Evolutionary conservation across 306 rosid species (phyloP).

Genomic region (Fragaria vesca): DNA sequence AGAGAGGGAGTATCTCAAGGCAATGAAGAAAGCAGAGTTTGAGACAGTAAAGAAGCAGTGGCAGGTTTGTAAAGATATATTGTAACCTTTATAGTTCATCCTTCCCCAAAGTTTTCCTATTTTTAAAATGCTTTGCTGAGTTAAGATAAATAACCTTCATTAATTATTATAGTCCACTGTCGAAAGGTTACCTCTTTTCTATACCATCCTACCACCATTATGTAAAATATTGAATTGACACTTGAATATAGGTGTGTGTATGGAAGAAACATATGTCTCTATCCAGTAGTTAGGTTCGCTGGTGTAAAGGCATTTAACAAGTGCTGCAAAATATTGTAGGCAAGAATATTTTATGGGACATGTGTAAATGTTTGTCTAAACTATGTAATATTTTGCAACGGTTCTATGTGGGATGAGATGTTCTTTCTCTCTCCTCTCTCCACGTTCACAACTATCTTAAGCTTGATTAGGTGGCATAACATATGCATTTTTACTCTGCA

Average conservation of each 20-base stretch:
- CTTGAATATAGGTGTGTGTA: background rate
- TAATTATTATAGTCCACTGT: background rate
- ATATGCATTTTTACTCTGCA: conserved; percentile 34
- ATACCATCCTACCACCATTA: background rate
- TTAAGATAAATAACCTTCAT: background rate
- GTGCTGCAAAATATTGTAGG: background rate
- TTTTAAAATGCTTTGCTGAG: background rate
- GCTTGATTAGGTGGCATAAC: conserved; percentile 18
- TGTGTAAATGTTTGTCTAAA: background rate
- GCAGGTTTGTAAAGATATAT: conserved; percentile 65
- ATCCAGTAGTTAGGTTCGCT: background rate
- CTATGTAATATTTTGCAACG: background rate
- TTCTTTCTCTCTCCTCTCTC: background rate
- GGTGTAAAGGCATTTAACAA: background rate
- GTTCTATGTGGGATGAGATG: background rate
- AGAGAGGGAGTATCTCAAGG: conserved; percentile 75
- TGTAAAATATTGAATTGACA: background rate
- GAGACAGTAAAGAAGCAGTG: conserved; percentile 86
- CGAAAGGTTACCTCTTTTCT: background rate
- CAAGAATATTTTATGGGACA: background rate
- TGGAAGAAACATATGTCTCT: background rate
- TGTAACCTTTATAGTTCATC: background rate
- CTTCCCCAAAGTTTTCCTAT: background rate
- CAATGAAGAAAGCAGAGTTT: conserved; percentile 74
- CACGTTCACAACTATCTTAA: background rate